Percentiles rank a stretch among this genome's conserved stretches.
Evolutionary conservation across 164 flowering plant genomes (phyloP).

Genomic region (Stephania japonica): DNA sequence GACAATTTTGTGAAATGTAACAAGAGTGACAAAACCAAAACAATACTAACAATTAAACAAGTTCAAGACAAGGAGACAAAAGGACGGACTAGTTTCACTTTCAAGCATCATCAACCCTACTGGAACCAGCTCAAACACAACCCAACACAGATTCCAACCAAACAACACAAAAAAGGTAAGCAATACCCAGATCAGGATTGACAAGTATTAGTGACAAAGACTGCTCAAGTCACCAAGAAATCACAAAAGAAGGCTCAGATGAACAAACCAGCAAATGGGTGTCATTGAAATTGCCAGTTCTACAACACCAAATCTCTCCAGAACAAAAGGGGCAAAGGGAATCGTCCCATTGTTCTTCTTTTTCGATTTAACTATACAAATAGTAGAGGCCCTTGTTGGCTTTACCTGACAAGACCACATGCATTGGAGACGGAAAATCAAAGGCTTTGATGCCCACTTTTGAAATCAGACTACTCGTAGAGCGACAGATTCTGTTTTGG

Average conservation of each 20-base stretch:
- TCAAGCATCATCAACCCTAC: conserved; percentile 9
- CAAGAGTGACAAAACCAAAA: conserved; percentile 9
- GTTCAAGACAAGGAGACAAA: conserved; percentile 21
- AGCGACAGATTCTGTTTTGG: neutral
- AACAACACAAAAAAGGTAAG: neutral
- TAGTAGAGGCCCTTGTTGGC: neutral
- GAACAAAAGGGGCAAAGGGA: conserved; percentile 10
- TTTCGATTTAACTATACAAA: neutral
- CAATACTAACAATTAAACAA: neutral
- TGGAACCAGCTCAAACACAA: conserved; percentile 1
- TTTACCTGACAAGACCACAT: conserved; percentile 31
- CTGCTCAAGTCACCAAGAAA: neutral
- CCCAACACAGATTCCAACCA: neutral
- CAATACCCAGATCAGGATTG: neutral
- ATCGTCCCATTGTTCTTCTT: conserved; percentile 9
- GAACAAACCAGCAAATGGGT: neutral
- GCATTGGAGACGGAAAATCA: conserved; percentile 6
- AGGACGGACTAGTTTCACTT: conserved; percentile 25
- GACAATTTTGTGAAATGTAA: conserved; percentile 26
- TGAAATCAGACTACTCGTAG: neutral
- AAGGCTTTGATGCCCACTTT: neutral
- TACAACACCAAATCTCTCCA: conserved; percentile 12
- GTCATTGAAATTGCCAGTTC: neutral
- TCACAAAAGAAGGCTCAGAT: neutral
- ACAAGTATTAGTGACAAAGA: neutral